These are phyloP conservation scores for Lasiodiplodia citricola DNA, from an alignment of 2,329 filamentous ascomycete species.

Conservation along the genomic window DNA sequence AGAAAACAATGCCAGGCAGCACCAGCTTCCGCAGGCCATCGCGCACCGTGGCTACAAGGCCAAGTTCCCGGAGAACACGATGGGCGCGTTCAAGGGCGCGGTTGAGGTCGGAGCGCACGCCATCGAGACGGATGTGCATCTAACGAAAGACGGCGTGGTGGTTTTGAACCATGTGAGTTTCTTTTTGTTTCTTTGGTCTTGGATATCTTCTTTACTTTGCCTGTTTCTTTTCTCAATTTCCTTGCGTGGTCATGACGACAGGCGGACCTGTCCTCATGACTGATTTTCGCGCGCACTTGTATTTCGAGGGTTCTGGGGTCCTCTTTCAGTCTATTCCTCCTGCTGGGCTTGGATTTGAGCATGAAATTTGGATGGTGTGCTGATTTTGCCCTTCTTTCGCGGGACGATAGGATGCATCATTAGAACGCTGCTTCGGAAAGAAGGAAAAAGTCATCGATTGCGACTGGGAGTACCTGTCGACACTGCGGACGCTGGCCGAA, in stretches of 20 bases:
- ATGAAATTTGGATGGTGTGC: not conserved
- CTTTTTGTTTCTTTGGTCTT: conserved; percentile 47
- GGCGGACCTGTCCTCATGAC: not conserved
- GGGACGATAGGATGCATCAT: conserved; percentile 61
- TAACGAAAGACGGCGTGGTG: conserved; percentile 81
- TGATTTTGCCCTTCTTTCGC: not conserved
- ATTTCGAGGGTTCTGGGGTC: not conserved
- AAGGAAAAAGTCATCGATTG: conserved; percentile 74
- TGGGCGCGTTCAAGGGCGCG: conserved; percentile 77
- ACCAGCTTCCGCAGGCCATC: conserved; percentile 69
- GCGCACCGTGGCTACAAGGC: conserved; percentile 82
- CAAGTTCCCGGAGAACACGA: conserved; percentile 81
- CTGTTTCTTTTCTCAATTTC: not conserved
- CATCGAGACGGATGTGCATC: conserved; percentile 86
- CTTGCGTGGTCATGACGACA: conserved; percentile 15
- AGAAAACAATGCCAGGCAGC: conserved; percentile 36
- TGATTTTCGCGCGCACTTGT: conserved; percentile 47
- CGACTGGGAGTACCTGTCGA: conserved; percentile 74
- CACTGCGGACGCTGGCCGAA: conserved; percentile 68
- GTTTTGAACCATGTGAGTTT: conserved; percentile 71
- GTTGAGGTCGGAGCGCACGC: conserved; percentile 77
- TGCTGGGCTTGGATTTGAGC: not conserved
- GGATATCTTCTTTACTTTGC: not conserved
- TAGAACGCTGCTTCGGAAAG: conserved; percentile 83
- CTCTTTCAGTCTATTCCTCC: not conserved